A percentile compares a stretch with the other conserved stretches of the same genome.
Evolutionary conservation across 805 yeast species (phyloP).

Genomic region (Starmerella stigmatis): DNA sequence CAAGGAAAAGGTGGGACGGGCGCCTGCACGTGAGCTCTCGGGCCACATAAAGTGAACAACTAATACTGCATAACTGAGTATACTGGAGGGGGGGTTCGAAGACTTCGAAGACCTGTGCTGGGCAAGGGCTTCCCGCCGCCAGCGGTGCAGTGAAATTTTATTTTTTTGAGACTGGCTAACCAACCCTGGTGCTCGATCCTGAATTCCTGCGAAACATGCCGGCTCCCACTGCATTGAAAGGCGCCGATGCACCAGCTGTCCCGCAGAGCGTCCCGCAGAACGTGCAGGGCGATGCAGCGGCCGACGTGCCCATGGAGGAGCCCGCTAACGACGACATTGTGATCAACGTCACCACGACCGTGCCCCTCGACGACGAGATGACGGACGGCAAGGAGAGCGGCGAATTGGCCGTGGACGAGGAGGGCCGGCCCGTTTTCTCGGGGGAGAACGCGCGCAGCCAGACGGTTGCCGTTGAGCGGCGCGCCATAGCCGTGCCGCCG

Average conservation of each 20-base stretch:
- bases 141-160: no score
- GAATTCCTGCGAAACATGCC: conserved; percentile 26
- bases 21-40: no score
- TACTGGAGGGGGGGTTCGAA: no score
- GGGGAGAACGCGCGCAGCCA: conserved; percentile 56
- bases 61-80: no score
- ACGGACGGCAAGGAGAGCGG: conserved; percentile 23
- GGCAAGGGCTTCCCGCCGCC: no score
- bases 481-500: conserved; percentile 92
- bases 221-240: conserved; percentile 32
- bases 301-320: conserved; percentile 13
- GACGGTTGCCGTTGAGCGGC: conserved; percentile 67
- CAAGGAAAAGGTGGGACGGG: no score
- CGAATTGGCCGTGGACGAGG: conserved; percentile 57
- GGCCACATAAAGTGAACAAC: no score
- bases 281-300: neutral
- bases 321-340: conserved; percentile 35
- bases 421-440: conserved; percentile 77
- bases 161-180: neutral
- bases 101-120: no score
- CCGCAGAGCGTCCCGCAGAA: conserved; percentile 23
- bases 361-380: conserved; percentile 22
- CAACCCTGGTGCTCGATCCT: no score
- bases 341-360: conserved; percentile 37
- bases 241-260: conserved; percentile 27